Evolutionary conservation across 129 eudicot species (phyloP).

Genomic region (Heracleum sosnowskyi): DNA sequence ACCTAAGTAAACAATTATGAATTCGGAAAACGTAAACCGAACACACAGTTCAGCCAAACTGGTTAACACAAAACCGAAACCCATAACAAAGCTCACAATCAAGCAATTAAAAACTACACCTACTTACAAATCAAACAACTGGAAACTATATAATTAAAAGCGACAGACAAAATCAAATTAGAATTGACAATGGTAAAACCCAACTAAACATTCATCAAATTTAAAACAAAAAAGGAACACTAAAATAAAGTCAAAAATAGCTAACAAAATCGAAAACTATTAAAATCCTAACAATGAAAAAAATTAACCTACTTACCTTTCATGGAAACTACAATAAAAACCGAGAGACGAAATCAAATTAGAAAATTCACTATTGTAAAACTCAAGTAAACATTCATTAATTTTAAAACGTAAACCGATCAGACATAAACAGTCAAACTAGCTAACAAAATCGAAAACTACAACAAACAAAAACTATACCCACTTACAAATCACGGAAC

Average conservation of each 20-base stretch:
- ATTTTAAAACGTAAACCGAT: background rate
- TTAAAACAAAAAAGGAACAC: background rate
- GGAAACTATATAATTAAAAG: no score
- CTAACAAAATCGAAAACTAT: background rate
- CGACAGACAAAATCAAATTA: no score
- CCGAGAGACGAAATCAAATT: background rate
- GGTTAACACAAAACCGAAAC: background rate
- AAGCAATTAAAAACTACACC: background rate
- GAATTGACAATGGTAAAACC: background rate
- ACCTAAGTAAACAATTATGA: background rate
- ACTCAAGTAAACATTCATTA: background rate
- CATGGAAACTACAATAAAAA: no score
- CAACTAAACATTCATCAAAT: background rate
- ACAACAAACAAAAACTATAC: background rate
- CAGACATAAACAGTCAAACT: background rate
- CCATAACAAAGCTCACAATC: background rate
- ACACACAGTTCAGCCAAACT: background rate
- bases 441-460: background rate
- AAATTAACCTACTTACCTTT: no score
- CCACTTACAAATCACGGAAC: background rate
- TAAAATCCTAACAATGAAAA: background rate
- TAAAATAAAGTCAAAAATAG: background rate
- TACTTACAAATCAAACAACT: background rate
- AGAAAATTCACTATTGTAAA: background rate
- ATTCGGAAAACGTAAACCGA: background rate